Percentiles rank a stretch among this genome's conserved stretches.
Conservation (phyloP, 2,329 filamentous ascomycete species). For the Ophiostoma montium region DNA sequence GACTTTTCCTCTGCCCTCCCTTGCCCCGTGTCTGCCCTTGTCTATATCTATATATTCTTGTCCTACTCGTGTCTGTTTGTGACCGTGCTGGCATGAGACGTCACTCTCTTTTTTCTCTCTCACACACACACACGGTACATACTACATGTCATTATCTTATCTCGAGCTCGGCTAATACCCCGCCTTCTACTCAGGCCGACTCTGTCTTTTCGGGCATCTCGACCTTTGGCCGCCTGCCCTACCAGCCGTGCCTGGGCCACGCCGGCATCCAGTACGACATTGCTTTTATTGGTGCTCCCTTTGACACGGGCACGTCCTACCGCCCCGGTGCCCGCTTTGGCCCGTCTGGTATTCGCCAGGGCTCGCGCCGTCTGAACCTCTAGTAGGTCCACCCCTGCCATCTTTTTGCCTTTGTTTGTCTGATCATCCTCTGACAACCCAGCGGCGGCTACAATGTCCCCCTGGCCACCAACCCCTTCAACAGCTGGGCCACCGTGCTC, state of each 20-base stretch:
- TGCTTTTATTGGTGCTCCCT: slow-evolving; percentile 72
- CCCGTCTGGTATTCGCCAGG: slow-evolving; percentile 72
- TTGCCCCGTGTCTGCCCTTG: slow-evolving; percentile 19
- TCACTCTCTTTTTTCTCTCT: background rate
- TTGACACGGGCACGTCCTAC: slow-evolving; percentile 78
- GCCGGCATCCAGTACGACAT: slow-evolving; percentile 65
- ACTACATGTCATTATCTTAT: background rate
- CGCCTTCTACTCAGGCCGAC: slow-evolving; percentile 44
- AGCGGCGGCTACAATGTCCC: slow-evolving; percentile 83
- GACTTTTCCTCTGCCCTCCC: background rate
- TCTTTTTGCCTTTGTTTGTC: no score
- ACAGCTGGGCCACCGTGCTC: slow-evolving; percentile 64
- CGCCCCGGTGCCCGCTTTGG: slow-evolving; percentile 73
- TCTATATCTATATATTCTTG: background rate
- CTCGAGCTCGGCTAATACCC: background rate
- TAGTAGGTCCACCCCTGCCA: slow-evolving; percentile 48
- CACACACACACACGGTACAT: background rate
- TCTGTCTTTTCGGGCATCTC: slow-evolving; percentile 81
- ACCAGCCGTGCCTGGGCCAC: slow-evolving; percentile 61
- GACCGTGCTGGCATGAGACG: background rate
- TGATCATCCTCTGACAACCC: no score
- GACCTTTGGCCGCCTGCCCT: slow-evolving; percentile 68
- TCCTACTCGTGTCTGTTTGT: background rate
- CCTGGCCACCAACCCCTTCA: slow-evolving; percentile 65
- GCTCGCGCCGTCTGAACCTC: slow-evolving; percentile 71